Conservation (phyloP, 1,284 basidiomycete species). For the Hemileia vastatrix region DNA sequence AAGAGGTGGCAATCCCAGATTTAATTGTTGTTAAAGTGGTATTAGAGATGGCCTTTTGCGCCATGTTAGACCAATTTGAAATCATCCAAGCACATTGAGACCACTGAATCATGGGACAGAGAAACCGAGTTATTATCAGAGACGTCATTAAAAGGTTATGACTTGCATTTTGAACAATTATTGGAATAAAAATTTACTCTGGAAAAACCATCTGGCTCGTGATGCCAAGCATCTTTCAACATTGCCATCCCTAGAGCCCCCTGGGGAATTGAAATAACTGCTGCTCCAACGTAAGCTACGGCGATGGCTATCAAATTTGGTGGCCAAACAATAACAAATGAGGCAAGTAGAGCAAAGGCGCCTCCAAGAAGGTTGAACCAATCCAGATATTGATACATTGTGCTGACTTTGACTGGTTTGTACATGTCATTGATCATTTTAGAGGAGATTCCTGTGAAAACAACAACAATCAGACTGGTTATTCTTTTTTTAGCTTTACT, state of each 20-base stretch:
- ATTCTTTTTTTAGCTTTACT: background rate
- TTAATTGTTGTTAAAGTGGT: constrained; percentile 3
- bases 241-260: constrained; percentile 12
- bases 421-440: constrained; percentile 13
- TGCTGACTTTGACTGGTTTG: constrained; percentile 11
- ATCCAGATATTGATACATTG: constrained; percentile 14
- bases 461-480: background rate
- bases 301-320: constrained; percentile 11
- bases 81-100: constrained; percentile 17
- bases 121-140: background rate
- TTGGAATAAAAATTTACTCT: background rate
- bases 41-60: constrained; percentile 8
- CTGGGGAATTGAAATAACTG: constrained; percentile 5
- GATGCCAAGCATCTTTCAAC: constrained; percentile 1
- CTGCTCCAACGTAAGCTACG: constrained; percentile 11
- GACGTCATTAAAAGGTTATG: background rate
- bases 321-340: constrained; percentile 9
- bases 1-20: constrained; percentile 11
- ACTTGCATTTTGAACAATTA: background rate
- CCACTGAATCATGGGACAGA: constrained; percentile 11
- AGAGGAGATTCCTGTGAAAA: constrained; percentile 8
- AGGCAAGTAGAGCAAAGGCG: constrained; percentile 11
- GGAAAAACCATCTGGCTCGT: constrained; percentile 12
- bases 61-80: constrained; percentile 14
- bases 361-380: constrained; percentile 10